Evolutionary conservation across 176 grass and related monocot genomes (phyloP), one percentile per base, ranked within the genome.

Genomic region (Tillandsia fasciculata): DNA sequence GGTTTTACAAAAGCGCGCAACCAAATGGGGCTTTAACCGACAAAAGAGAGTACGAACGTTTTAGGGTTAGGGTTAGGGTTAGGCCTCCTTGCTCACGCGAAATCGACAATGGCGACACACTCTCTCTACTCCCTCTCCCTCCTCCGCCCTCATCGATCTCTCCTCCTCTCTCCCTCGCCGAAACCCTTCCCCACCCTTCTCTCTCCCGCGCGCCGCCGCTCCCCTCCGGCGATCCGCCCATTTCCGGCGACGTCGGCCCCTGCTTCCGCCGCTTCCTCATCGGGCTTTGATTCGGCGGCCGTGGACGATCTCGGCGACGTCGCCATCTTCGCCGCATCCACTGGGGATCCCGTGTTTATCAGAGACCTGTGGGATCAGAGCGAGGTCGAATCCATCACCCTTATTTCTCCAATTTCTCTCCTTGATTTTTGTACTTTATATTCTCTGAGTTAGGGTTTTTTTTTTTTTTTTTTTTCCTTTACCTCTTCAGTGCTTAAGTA

Each of bases 341-440:
- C 89, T 0, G 79, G 82, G 12, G 84, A 83, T 49, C 64, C 79
- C 53, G 86, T 92, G 27, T 65, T 68, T 17, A 75, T 92, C 33
- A 92, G 47, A 22, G 92, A 89, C 64, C 64, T 87, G 17, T 91
- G 88, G 92, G 84, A 92, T 56, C 69, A 83, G 64, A 63, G 72
- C 68, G 81, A 80, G 78, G 89, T 90, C 63, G 10, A 17, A 11
- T 42, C 61, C 14, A 24, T 24, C 24, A 22, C 26, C 29, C 18
- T 6, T 63, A 22, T 75, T 71, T 64, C 68, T 69, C 27, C 11
- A 26, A 8, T 70, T 64, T 64, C 51, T 24, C 11, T 66, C 1
- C 48, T 18, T 51, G 0, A 2, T 11, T 42, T 3, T 42, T 42
- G 1, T 6, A 65, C 18, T 18, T 11, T 49, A 3, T 63, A 27